phyloP scores from a whole-genome alignment of 345 rosid genomes.

The Corymbia maculata region DNA sequence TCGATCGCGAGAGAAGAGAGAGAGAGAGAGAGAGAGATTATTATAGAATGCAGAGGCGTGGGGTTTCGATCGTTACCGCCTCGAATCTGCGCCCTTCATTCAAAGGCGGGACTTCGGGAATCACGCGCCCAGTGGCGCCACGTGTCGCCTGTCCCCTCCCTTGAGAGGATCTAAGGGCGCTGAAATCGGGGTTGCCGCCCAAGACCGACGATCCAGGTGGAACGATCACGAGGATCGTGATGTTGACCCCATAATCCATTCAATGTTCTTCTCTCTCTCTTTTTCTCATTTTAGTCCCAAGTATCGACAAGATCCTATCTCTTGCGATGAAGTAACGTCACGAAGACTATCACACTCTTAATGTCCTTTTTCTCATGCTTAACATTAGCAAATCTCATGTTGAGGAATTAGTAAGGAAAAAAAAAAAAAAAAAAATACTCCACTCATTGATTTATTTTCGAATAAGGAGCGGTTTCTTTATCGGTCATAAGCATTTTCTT shows the following conservation, averaged over 20 bases:
- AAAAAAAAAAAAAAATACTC: neutral
- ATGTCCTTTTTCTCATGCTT: neutral
- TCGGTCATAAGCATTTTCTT: neutral
- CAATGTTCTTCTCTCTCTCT: neutral
- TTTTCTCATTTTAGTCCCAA: neutral
- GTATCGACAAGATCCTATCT: neutral
- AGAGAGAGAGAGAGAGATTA: neutral
- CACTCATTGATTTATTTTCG: neutral
- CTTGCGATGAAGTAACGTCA: neutral
- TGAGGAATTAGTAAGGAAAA: neutral
- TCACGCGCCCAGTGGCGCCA: neutral
- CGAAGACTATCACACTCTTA: too few species aligned
- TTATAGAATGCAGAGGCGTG: neutral
- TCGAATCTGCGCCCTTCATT: neutral
- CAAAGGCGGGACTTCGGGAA: neutral
- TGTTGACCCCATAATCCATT: neutral
- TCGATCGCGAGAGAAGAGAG: neutral
- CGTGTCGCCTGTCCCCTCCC: neutral
- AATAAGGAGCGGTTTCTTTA: neutral
- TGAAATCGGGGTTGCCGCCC: neutral
- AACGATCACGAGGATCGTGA: neutral
- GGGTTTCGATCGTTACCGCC: neutral
- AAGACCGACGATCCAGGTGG: neutral
- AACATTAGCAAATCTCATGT: neutral
- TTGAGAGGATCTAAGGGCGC: neutral